These are phyloP conservation scores for Penicillium maclennaniae DNA, from an alignment of 495 filamentous ascomycete genomes.

Conservation along the genomic window DNA sequence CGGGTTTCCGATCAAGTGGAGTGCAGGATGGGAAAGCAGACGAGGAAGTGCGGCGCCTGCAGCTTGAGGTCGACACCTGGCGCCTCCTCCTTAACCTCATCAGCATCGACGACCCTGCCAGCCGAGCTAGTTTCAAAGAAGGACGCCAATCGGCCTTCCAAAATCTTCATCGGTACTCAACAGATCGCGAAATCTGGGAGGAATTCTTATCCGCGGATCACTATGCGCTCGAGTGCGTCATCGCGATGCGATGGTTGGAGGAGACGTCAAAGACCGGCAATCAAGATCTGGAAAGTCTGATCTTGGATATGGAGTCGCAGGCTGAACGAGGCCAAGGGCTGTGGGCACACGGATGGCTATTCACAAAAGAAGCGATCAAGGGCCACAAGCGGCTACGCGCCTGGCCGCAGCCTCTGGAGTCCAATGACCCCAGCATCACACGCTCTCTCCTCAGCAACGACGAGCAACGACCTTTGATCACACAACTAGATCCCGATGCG, in stretches of 20 bases:
- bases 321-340: constrained; percentile 62
- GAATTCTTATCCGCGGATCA: constrained; percentile 61
- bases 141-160: constrained; percentile 40
- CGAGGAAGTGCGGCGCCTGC: constrained; percentile 60
- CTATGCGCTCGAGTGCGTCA: constrained; percentile 68
- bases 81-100: constrained; percentile 68
- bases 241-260: constrained; percentile 81
- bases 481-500: constrained; percentile 93
- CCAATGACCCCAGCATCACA: constrained; percentile 51
- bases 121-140: constrained; percentile 30
- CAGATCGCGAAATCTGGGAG: constrained; percentile 60
- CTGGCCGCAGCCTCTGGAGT: constrained; percentile 62
- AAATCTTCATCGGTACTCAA: constrained; percentile 53
- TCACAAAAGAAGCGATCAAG: constrained; percentile 87
- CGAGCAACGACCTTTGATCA: constrained; percentile 63
- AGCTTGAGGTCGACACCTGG: constrained; percentile 83
- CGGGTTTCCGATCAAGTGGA: constrained; percentile 27
- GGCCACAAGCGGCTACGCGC: constrained; percentile 72
- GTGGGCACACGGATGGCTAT: constrained; percentile 84
- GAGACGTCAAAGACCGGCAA: constrained; percentile 58
- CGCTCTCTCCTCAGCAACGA: constrained; percentile 54
- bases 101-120: constrained; percentile 45
- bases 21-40: constrained; percentile 35
- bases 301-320: constrained; percentile 59
- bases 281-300: constrained; percentile 69